Conservation (phyloP, 495 filamentous ascomycete species). For the Podospora pseudopauciseta region DNA sequence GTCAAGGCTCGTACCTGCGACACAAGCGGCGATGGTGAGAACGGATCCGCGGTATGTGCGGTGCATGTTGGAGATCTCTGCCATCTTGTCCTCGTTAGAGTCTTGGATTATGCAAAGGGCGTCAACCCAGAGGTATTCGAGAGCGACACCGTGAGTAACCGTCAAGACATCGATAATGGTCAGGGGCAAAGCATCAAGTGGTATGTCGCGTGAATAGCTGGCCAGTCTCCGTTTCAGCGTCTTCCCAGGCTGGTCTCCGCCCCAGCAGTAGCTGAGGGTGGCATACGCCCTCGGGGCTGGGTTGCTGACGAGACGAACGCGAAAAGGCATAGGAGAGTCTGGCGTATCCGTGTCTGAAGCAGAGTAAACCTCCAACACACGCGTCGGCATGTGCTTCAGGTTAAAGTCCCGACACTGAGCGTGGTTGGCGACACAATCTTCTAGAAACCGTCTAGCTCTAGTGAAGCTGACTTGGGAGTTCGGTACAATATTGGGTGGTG, state of each 20-base stretch:
- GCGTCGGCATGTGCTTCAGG: neutral
- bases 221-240: neutral
- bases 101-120: slow-evolving; percentile 30
- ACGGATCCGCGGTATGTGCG: neutral
- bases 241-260: slow-evolving; percentile 17
- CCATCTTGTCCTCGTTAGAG: slow-evolving; percentile 2
- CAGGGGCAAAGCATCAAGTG: neutral
- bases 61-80: neutral
- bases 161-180: slow-evolving; percentile 27
- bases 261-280: too few relatives aligned
- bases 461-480: neutral
- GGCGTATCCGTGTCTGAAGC: neutral
- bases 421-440: neutral
- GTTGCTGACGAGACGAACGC: neutral
- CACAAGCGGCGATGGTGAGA: neutral
- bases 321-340: neutral
- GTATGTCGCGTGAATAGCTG: neutral
- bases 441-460: neutral
- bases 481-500: neutral
- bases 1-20: neutral
- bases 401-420: neutral
- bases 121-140: slow-evolving; percentile 31
- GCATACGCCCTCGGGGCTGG: neutral
- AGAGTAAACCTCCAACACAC: neutral
- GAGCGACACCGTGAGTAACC: slow-evolving; percentile 15